Evolutionary conservation across 805 yeast genomes (phyloP).

Genomic region (Hanseniaspora thailandica): DNA sequence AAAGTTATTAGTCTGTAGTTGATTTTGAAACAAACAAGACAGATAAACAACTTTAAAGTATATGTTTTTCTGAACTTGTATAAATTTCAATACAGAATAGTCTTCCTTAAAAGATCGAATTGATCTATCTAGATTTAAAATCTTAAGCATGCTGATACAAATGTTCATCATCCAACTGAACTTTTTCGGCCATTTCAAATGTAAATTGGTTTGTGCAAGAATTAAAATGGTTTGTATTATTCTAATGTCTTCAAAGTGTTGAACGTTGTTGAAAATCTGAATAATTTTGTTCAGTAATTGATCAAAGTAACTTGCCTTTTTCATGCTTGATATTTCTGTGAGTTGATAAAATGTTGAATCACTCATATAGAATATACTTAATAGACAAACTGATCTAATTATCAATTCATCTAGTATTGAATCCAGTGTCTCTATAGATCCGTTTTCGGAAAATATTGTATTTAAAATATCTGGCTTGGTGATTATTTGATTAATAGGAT

Average conservation of each 20-base stretch:
- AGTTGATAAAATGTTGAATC: slow-evolving; percentile 12
- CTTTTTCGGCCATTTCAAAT: slow-evolving; percentile 15
- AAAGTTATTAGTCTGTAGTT: background rate
- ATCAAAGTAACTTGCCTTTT: slow-evolving; percentile 14
- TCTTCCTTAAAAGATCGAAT: slow-evolving; percentile 17
- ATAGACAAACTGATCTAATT: slow-evolving; percentile 25
- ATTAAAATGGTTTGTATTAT: slow-evolving; percentile 23
- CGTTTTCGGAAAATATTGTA: slow-evolving; percentile 22
- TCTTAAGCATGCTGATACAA: slow-evolving; percentile 23
- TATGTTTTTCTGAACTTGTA: slow-evolving; percentile 8
- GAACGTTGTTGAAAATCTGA: slow-evolving; percentile 18
- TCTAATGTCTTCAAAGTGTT: slow-evolving; percentile 23
- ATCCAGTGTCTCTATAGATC: slow-evolving; percentile 20
- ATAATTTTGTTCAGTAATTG: slow-evolving; percentile 19
- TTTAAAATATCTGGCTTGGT: slow-evolving; percentile 24
- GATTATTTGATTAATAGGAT: slow-evolving; percentile 25
- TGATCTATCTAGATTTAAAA: slow-evolving; percentile 21
- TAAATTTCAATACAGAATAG: slow-evolving; percentile 8
- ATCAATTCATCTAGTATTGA: slow-evolving; percentile 23
- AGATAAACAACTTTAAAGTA: slow-evolving; percentile 7
- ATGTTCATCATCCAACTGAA: slow-evolving; percentile 21
- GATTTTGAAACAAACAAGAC: slow-evolving; percentile 1
- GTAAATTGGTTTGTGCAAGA: slow-evolving; percentile 23
- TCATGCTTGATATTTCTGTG: slow-evolving; percentile 18
- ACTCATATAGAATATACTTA: slow-evolving; percentile 26